phyloP scores from a whole-genome alignment of 2,329 filamentous ascomycete genomes.

The Hypoxylon rubiginosum region DNA sequence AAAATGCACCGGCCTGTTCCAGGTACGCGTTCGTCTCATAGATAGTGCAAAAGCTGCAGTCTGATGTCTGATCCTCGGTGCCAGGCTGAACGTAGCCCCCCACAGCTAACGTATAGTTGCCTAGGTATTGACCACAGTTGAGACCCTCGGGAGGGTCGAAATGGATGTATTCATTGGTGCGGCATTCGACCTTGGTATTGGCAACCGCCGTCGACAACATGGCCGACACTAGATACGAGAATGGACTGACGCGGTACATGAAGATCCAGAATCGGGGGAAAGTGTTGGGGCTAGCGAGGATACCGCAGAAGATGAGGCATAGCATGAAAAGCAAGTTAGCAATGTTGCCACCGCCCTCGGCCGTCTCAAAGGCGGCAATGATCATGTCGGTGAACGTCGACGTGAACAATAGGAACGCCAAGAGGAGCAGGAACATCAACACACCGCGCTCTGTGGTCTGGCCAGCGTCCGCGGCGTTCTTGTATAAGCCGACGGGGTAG shows the following conservation, averaged over 20 bases:
- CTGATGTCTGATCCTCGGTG: slow-evolving; percentile 57
- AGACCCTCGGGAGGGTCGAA: slow-evolving; percentile 69
- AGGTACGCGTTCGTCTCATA: slow-evolving; percentile 56
- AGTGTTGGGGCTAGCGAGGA: slow-evolving; percentile 71
- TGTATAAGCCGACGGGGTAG: slow-evolving; percentile 84
- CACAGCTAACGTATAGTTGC: slow-evolving; percentile 57
- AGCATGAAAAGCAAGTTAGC: slow-evolving; percentile 82
- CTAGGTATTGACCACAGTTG: slow-evolving; percentile 71
- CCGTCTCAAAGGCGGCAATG: slow-evolving; percentile 80
- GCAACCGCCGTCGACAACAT: slow-evolving; percentile 75
- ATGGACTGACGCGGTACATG: slow-evolving; percentile 80
- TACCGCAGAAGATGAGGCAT: slow-evolving; percentile 80
- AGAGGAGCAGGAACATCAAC: slow-evolving; percentile 83
- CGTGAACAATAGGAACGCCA: slow-evolving; percentile 82
- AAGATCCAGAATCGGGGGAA: slow-evolving; percentile 84
- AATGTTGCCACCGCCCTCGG: slow-evolving; percentile 81
- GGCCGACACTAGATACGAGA: slow-evolving; percentile 79
- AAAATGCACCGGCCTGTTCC: slow-evolving; percentile 57
- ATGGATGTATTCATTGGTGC: slow-evolving; percentile 71
- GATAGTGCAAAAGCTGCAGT: slow-evolving; percentile 61
- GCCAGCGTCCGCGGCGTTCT: slow-evolving; percentile 73
- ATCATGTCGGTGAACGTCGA: slow-evolving; percentile 85
- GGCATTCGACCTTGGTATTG: slow-evolving; percentile 71
- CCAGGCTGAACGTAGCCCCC: slow-evolving; percentile 60
- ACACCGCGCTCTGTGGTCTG: slow-evolving; percentile 77